These are phyloP conservation scores for Calonectria pauciramosa DNA, from an alignment of 2,329 filamentous ascomycete species.

Conservation along the genomic window DNA sequence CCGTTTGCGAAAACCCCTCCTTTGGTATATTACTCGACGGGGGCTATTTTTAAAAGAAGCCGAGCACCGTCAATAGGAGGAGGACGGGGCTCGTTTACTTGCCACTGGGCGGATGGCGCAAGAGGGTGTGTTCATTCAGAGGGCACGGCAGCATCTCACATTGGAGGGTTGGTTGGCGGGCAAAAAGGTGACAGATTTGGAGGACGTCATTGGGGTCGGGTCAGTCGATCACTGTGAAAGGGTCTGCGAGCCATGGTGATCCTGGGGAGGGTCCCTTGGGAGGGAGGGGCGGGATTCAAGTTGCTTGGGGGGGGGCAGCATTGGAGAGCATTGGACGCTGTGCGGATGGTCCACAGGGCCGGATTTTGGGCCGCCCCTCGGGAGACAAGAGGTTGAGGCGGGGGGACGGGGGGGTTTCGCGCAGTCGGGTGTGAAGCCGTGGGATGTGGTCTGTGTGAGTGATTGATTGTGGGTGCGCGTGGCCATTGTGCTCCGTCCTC, in stretches of 20 bases:
- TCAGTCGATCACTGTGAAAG: slow-evolving; percentile 21
- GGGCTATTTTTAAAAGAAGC: not conserved
- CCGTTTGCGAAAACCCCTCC: not conserved
- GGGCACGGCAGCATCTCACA: slow-evolving; percentile 5
- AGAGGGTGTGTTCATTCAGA: slow-evolving; percentile 14
- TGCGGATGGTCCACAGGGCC: slow-evolving; percentile 36
- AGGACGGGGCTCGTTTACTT: not conserved
- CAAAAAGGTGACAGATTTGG: slow-evolving; percentile 7
- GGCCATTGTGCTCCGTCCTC: not conserved
- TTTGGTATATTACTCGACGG: not conserved
- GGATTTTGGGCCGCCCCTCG: slow-evolving; percentile 38
- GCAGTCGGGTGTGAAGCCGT: not conserved
- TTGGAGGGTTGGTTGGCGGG: slow-evolving; percentile 7
- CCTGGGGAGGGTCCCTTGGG: slow-evolving; percentile 13
- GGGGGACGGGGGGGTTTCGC: not conserved
- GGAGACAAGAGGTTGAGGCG: slow-evolving; percentile 20
- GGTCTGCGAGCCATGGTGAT: slow-evolving; percentile 21
- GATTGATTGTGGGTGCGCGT: not conserved
- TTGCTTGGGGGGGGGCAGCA: slow-evolving; percentile 18
- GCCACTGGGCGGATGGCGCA: not conserved
- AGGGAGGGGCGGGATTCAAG: slow-evolving; percentile 11
- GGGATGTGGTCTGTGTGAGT: not conserved
- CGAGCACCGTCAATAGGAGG: not conserved
- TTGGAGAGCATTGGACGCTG: slow-evolving; percentile 1
- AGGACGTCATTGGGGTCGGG: slow-evolving; percentile 18